Percentiles rank a stretch among this genome's conserved stretches.
Evolutionary conservation across 2,329 filamentous ascomycete genomes (phyloP).

Genomic region (Trichoderma gracile): DNA sequence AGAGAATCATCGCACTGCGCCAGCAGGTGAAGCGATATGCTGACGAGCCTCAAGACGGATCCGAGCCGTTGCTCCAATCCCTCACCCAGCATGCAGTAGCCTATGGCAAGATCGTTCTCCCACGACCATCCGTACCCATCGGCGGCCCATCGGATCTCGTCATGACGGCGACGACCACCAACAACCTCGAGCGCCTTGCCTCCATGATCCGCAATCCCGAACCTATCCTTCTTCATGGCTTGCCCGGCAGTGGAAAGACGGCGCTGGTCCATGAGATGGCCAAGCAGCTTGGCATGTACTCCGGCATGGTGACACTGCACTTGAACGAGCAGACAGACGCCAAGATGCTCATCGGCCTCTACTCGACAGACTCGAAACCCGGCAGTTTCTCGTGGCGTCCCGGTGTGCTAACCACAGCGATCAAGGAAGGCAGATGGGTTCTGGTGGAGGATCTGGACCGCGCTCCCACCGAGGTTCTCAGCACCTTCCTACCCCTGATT

Average conservation of each 20-base stretch:
- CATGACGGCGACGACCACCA: slow-evolving; percentile 68
- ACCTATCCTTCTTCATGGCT: slow-evolving; percentile 78
- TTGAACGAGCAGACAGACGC: slow-evolving; percentile 98
- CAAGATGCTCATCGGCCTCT: slow-evolving; percentile 92
- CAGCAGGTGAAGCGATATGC: slow-evolving; percentile 38
- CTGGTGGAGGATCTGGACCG: slow-evolving; percentile 95
- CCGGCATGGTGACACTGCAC: slow-evolving; percentile 88
- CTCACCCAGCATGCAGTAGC: slow-evolving; percentile 63
- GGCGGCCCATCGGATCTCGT: slow-evolving; percentile 57
- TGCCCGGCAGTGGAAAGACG: slow-evolving; percentile 89
- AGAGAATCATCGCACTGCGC: slow-evolving; percentile 47
- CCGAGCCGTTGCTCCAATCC: slow-evolving; percentile 36
- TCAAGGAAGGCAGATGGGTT: slow-evolving; percentile 93
- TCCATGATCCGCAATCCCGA: slow-evolving; percentile 64
- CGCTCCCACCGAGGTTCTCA: slow-evolving; percentile 92
- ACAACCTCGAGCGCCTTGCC: slow-evolving; percentile 72
- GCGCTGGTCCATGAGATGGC: slow-evolving; percentile 81
- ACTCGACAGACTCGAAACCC: slow-evolving; percentile 83
- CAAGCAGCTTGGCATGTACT: slow-evolving; percentile 72
- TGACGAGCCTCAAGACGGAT: slow-evolving; percentile 21
- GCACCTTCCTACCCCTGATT: slow-evolving; percentile 86
- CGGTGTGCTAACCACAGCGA: slow-evolving; percentile 89
- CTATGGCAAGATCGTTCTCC: slow-evolving; percentile 68
- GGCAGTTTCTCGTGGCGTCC: slow-evolving; percentile 91
- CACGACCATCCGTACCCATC: slow-evolving; percentile 56